phyloP scores from a whole-genome alignment of 805 yeast genomes.

The Sugiyamaella mastotermitis region DNA sequence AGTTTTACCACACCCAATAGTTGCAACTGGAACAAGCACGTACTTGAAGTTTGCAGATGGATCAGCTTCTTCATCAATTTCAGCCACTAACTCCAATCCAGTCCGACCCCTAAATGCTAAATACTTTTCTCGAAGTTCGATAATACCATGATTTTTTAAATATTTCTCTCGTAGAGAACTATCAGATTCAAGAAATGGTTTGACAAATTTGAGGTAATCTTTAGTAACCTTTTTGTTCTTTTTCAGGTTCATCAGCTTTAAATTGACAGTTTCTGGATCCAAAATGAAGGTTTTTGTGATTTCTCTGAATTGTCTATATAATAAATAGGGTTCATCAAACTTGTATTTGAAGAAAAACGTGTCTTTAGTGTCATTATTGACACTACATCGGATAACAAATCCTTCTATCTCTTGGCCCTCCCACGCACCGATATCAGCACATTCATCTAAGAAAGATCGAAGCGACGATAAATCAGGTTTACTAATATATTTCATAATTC shows the following conservation, averaged over 20 bases:
- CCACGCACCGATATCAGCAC: constrained; percentile 64
- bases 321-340: constrained; percentile 89
- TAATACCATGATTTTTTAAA: constrained; percentile 60
- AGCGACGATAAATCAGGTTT: constrained; percentile 38
- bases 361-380: constrained; percentile 30
- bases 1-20: constrained; percentile 94
- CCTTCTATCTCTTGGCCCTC: constrained; percentile 80
- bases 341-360: constrained; percentile 90
- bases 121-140: constrained; percentile 63
- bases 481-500: constrained; percentile 43
- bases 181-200: constrained; percentile 46
- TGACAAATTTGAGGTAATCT: constrained; percentile 63
- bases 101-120: constrained; percentile 45
- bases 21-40: constrained; percentile 75
- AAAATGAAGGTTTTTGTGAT: constrained; percentile 59
- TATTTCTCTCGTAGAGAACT: constrained; percentile 43
- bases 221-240: constrained; percentile 26
- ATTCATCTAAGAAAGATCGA: constrained; percentile 45
- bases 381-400: constrained; percentile 73
- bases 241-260: constrained; percentile 1
- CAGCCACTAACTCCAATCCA: constrained; percentile 43
- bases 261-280: constrained; percentile 17
- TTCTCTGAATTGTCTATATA: constrained; percentile 89
- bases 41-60: constrained; percentile 26
- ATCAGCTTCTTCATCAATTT: constrained; percentile 30